Percentiles rank a stretch among this genome's conserved stretches.
Conservation (phyloP, 2,329 filamentous ascomycete species). For the Bipolaris gigantea region DNA sequence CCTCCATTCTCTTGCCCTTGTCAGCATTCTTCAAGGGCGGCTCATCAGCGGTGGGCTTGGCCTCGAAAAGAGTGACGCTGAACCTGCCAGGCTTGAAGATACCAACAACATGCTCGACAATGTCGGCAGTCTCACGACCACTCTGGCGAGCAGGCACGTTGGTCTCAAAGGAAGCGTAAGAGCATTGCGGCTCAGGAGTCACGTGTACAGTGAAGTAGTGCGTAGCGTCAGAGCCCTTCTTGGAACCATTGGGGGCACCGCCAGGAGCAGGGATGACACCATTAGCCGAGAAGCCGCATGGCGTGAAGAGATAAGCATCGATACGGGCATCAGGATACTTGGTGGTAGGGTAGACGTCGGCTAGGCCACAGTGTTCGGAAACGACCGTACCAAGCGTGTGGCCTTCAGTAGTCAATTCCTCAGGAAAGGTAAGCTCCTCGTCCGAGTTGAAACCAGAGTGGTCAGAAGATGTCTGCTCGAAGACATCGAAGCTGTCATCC, state of each 20-base stretch:
- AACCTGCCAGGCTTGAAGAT: constrained; percentile 99
- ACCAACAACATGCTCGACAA: constrained; percentile 88
- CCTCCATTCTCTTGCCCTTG: constrained; percentile 65
- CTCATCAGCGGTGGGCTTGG: constrained; percentile 63
- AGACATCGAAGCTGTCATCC: constrained; percentile 74
- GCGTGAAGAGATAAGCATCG: constrained; percentile 94
- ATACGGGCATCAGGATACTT: constrained; percentile 92
- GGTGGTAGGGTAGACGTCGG: constrained; percentile 81
- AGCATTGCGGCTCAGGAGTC: constrained; percentile 94
- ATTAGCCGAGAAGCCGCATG: constrained; percentile 96
- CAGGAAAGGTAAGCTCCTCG: constrained; percentile 61
- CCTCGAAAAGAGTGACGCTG: constrained; percentile 94
- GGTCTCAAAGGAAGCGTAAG: constrained; percentile 97
- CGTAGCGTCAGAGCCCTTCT: constrained; percentile 43
- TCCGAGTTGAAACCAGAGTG: constrained; percentile 61
- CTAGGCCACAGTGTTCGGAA: constrained; percentile 84
- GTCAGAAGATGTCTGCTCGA: constrained; percentile 71
- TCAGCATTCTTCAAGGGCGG: constrained; percentile 32
- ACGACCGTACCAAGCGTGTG: constrained; percentile 92
- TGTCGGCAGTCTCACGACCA: constrained; percentile 83
- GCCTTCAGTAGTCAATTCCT: constrained; percentile 86
- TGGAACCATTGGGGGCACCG: constrained; percentile 50
- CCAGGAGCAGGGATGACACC: constrained; percentile 82
- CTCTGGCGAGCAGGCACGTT: constrained; percentile 90
- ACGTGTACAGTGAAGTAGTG: constrained; percentile 99